Evolutionary conservation across 371 early-diverging fungal genomes (phyloP).

Genomic region (Mucor sp.): DNA sequence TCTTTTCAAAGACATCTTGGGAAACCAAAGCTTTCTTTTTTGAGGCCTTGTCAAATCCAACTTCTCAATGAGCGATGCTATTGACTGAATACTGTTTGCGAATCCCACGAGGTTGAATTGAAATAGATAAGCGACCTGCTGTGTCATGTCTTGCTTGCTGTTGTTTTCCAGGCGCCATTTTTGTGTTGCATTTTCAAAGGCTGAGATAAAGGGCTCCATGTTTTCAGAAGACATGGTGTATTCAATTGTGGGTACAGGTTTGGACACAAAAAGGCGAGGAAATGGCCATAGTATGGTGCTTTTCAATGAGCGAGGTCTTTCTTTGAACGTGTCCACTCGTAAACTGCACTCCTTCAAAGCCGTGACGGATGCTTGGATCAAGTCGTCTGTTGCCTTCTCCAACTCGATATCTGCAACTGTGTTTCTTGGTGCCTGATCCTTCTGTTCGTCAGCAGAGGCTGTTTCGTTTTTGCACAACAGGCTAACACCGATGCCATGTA

Average conservation of each 20-base stretch:
- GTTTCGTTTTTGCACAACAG: conserved; percentile 6
- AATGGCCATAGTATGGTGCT: conserved; percentile 44
- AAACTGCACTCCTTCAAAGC: not conserved
- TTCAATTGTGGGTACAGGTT: not conserved
- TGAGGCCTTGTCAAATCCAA: conserved; percentile 11
- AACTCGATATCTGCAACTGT: not conserved
- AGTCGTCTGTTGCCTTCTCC: not conserved
- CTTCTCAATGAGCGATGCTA: conserved; percentile 13
- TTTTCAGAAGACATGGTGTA: not conserved
- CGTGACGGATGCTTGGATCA: conserved; percentile 2
- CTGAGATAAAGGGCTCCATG: not conserved
- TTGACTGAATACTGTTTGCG: conserved; percentile 12
- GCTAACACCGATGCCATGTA: conserved; percentile 43
- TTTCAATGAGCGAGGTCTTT: conserved; percentile 5
- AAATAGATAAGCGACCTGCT: conserved; percentile 5
- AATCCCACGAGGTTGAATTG: conserved; percentile 27
- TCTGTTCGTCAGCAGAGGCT: not conserved
- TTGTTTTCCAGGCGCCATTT: not conserved
- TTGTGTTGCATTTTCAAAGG: not conserved
- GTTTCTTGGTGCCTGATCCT: not conserved
- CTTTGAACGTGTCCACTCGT: not conserved
- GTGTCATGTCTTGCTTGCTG: not conserved
- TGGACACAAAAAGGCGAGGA: conserved; percentile 25
- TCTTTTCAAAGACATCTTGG: conserved; percentile 16
- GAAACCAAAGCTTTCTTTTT: conserved; percentile 23